Evolutionary conservation across 2,329 filamentous ascomycete species (phyloP).

Genomic region (Pseudocercospora fijiensis): DNA sequence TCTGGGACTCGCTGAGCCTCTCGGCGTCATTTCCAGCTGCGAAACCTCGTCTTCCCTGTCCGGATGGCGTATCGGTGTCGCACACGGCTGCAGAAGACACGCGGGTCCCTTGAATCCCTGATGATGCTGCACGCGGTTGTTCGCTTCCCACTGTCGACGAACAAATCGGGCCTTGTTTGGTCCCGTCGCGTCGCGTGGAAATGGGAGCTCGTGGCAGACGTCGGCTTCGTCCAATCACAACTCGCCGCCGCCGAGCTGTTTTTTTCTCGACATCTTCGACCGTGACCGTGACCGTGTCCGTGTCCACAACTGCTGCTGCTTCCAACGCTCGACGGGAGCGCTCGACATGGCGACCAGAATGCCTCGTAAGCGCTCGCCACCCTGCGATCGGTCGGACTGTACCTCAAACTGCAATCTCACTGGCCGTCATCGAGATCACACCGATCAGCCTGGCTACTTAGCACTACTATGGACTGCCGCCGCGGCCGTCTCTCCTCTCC

Average conservation of each 20-base stretch:
- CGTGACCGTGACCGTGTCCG: no score
- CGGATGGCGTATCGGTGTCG: not conserved
- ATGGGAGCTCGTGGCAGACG: not conserved
- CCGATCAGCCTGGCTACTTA: not conserved
- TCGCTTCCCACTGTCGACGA: not conserved
- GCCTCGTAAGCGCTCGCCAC: not conserved
- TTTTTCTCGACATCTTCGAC: no score
- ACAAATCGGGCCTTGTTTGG: not conserved
- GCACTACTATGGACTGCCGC: not conserved
- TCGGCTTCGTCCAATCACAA: not conserved
- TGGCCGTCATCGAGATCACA: not conserved
- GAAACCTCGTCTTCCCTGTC: not conserved
- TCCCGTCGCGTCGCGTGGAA: not conserved
- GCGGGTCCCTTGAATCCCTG: not conserved
- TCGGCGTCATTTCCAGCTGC: not conserved
- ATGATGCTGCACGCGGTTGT: not conserved
- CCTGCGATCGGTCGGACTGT: not conserved
- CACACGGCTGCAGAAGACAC: not conserved
- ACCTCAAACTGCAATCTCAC: not conserved
- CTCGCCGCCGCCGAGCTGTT: no score
- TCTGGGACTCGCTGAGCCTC: not conserved
- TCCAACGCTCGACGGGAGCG: not conserved
- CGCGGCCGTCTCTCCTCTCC: not conserved
- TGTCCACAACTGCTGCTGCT: not conserved
- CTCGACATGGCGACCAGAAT: not conserved